Percentiles rank a stretch among this genome's conserved stretches.
Conservation (phyloP, 768 basidiomycete species). For the Tricholoma matsutake region DNA sequence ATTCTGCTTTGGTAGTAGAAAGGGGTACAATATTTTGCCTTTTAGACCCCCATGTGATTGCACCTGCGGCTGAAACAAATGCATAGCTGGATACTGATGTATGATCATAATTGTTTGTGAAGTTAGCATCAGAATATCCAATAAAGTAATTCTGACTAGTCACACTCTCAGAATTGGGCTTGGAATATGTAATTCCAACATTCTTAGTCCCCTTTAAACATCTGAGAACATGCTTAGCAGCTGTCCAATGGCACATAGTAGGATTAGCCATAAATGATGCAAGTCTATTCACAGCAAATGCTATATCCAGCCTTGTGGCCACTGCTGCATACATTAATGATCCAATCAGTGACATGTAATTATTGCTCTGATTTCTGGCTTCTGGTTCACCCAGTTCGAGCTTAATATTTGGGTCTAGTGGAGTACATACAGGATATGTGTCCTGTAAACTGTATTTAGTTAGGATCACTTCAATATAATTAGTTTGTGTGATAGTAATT, state of each 20-base stretch:
- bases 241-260: not conserved
- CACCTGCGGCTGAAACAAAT: no score
- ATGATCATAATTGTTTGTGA: no score
- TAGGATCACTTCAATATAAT: not conserved
- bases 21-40: not conserved
- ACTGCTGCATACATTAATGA: no score
- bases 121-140: no score
- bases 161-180: no score
- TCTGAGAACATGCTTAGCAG: not conserved
- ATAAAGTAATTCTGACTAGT: no score
- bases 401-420: no score
- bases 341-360: no score
- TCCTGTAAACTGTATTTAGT: not conserved
- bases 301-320: not conserved
- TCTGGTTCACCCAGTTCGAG: no score
- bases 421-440: not conserved
- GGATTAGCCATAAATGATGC: not conserved
- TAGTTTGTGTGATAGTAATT: not conserved
- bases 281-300: not conserved
- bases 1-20: not conserved
- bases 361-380: not conserved
- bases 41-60: not conserved
- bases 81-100: no score
- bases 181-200: not conserved
- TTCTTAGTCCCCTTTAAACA: not conserved